These are phyloP conservation scores for Gastrolobium bilobum DNA, from an alignment of 306 rosid species.

Conservation along the genomic window DNA sequence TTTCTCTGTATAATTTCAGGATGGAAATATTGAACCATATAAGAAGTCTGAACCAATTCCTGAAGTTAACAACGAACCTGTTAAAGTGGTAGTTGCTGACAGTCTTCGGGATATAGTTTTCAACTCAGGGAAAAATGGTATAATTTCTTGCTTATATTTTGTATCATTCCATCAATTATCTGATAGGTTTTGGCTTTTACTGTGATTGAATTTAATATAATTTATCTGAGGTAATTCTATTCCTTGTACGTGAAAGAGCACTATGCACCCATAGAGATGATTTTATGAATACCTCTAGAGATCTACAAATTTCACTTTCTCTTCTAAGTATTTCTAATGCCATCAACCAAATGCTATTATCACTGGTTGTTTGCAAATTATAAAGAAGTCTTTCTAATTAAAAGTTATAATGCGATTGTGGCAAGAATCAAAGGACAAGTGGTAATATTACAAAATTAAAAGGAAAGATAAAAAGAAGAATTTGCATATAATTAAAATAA, in stretches of 20 bases:
- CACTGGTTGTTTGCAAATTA: neutral
- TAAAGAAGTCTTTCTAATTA: neutral
- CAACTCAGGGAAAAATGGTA: conserved; percentile 82
- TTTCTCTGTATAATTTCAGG: conserved; percentile 60
- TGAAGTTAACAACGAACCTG: conserved; percentile 74
- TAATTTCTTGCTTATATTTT: conserved; percentile 4
- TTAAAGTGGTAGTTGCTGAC: conserved; percentile 84
- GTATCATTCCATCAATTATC: neutral
- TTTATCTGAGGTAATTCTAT: neutral
- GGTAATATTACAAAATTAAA: neutral
- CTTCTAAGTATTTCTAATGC: neutral
- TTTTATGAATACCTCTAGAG: conserved; percentile 5
- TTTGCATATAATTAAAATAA: neutral
- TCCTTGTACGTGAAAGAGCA: conserved; percentile 1
- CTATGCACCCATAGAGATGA: neutral
- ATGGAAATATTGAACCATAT: conserved; percentile 65
- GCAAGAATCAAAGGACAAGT: neutral
- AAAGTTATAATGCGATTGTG: too few relatives aligned
- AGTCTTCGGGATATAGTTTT: conserved; percentile 69
- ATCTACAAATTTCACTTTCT: neutral
- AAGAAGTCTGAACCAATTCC: conserved; percentile 84
- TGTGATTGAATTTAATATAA: neutral
- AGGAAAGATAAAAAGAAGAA: neutral
- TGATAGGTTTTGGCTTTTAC: neutral
- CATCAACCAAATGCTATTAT: neutral